Conservation (phyloP, 305 asterid genomes). For the Fraxinus sp. region DNA sequence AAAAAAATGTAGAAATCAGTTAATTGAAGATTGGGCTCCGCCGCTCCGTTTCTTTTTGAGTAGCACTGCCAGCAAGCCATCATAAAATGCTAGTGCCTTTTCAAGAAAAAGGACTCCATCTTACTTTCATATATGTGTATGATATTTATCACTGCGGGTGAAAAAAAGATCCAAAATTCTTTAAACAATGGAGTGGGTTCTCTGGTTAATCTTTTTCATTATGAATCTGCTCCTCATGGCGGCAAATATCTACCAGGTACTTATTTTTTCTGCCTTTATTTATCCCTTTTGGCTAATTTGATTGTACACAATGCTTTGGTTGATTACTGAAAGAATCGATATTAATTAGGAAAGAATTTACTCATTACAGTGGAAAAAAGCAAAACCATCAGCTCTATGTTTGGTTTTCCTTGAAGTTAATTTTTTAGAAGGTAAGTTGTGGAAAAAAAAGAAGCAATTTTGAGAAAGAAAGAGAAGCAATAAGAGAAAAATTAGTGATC, state of each 20-base stretch:
- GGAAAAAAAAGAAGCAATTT: background rate
- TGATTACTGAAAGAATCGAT: background rate
- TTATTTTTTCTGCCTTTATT: background rate
- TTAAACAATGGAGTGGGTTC: slow-evolving; percentile 52
- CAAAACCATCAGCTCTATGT: background rate
- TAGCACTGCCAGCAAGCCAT: background rate
- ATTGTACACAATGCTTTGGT: background rate
- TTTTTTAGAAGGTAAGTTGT: background rate
- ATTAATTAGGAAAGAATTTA: background rate
- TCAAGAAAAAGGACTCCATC: background rate
- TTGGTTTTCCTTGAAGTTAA: background rate
- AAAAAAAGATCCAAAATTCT: background rate
- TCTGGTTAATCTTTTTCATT: slow-evolving; percentile 53
- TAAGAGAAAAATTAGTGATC: background rate
- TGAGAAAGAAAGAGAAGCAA: background rate
- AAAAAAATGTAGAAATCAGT: background rate
- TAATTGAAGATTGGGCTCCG: background rate
- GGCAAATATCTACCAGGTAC: slow-evolving; percentile 62
- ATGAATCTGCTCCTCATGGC: slow-evolving; percentile 48
- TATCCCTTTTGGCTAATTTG: slow-evolving; percentile 1
- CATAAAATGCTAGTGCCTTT: background rate
- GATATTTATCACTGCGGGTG: background rate
- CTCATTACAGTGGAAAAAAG: background rate
- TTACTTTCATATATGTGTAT: background rate
- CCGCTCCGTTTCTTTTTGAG: background rate